Percentiles rank a stretch among this genome's conserved stretches.
Evolutionary conservation across 2,329 filamentous ascomycete species (phyloP).

Genomic region (Monascus ruber): DNA sequence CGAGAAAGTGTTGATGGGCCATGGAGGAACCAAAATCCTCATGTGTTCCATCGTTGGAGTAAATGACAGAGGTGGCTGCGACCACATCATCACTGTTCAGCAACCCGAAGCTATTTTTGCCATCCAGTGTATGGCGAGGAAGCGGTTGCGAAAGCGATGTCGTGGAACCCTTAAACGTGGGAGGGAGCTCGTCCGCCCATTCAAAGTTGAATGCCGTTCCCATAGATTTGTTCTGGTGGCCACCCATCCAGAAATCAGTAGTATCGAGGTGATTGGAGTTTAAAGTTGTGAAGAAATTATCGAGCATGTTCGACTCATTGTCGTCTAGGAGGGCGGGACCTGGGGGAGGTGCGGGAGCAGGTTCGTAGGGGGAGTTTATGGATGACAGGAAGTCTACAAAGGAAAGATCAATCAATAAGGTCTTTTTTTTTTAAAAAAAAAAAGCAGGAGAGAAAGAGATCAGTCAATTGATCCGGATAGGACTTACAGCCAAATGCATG

Average conservation of each 20-base stretch:
- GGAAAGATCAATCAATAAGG: background rate
- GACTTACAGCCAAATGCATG: background rate
- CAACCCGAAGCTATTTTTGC: constrained; percentile 13
- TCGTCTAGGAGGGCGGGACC: constrained; percentile 56
- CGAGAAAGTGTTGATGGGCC: constrained; percentile 17
- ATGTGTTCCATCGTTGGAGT: constrained; percentile 3
- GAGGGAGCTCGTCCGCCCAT: constrained; percentile 44
- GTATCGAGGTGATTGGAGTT: constrained; percentile 26
- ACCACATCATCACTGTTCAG: constrained; percentile 40
- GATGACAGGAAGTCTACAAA: constrained; percentile 15
- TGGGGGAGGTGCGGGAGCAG: constrained; percentile 51
- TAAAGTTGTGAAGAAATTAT: constrained; percentile 35
- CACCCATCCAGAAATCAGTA: constrained; percentile 27
- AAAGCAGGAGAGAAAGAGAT: background rate
- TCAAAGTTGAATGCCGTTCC: constrained; percentile 18
- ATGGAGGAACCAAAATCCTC: constrained; percentile 17
- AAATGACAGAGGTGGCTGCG: constrained; percentile 43
- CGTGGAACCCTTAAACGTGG: constrained; percentile 53
- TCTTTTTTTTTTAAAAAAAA: too few relatives aligned
- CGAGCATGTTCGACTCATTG: constrained; percentile 44
- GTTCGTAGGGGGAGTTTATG: constrained; percentile 27
- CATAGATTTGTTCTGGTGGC: constrained; percentile 17
- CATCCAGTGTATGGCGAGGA: constrained; percentile 12
- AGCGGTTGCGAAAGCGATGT: constrained; percentile 48
- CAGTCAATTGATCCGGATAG: background rate